Base-by-base conservation (phyloP, 2,329 filamentous ascomycete genomes). In the Sclerotiophoma versabilis region DNA sequence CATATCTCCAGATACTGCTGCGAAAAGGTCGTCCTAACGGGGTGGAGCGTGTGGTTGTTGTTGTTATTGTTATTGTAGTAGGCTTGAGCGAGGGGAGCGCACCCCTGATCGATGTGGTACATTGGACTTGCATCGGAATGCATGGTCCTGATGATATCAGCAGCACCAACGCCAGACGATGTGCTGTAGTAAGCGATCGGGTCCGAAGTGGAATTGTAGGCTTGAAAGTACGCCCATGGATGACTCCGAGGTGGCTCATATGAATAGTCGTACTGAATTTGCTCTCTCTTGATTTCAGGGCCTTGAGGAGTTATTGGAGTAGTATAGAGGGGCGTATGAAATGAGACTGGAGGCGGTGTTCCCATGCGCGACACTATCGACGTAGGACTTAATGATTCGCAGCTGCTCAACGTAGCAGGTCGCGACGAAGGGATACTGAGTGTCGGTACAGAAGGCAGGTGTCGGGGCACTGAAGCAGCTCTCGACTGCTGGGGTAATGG, bases 71-170 rank as follows among this genome's bases (percentile, higher is more conserved):
- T 41, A 29, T 29, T 36, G 45, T 54, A 54, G 12, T 27, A 54
- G 17, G 45, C 45, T 23, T 49, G 51, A 33, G 29, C 23, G 22
- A 41, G n/a, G 8, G 34, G 41, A 37, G 37, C 19, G 20, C 43
- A 53, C 2, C 19, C 32, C 11, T 43, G 43, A 17, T 46, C 45
- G 9, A 32, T 20, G 17, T 19, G 22, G 11, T 46, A 45, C 23
- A 34, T 34, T 6, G 39, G 27, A 12, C 17, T 38, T n/a, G 46
- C 67, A 11, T 75, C 71, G 3, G 72, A 69, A 26, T 75, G 71
- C 73, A 81, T 78, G 6, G 66, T 75, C 12, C 77, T 74, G 25
- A 81, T 79, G 34, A 80, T 76, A 41, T 78, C 76, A 10, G 78
- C 73, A 15, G 79, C 79, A 53, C 75, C 71, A 15, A 77, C 64